Base-by-base conservation (phyloP, 2,329 filamentous ascomycete genomes). In the Aspergillus texensis region DNA sequence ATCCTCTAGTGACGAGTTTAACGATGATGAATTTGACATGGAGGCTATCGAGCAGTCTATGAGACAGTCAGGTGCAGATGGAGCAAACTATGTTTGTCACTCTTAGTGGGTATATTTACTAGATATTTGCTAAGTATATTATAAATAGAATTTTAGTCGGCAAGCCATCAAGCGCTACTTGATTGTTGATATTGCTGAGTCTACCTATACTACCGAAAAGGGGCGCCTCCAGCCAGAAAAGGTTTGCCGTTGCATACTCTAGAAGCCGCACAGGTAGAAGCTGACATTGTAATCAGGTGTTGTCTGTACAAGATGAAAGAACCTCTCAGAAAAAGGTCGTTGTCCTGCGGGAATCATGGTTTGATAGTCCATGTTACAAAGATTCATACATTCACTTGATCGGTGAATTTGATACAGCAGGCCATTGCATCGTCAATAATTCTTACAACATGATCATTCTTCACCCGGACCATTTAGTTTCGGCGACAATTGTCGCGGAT, bases 401-500 rank as follows among this genome's bases (percentile, higher is more conserved):
- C 67, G 94, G 94, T 34, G 80, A 86, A 4, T 97, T 96, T 71
- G 85, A 90, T 62, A 69, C 79, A 0, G 84, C 81, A 19, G 91
- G 92, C 1, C 88, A 89, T 74, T 96, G 94, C 74, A 80, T 96
- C 54, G 85, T 98, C 66, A 91, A 96, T 74, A 93, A 98, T 75
- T 83, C 86, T 3, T 85, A 94, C 71, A 93, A 95, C 71, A 91
- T 98, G 77, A 82, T 99, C 57, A 93, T 99, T 62, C 81, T 99
- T 16, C 94, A 99, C 73, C 95, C 95, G 0, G 95, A 99, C 73
- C 94, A 98, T 78, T 86, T 99, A 39, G 91, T 99, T 59, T 98
- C 95, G 2, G 91, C 95, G 3, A 98, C 95, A 0, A 93, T 96
- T 6, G 91, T 99, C 50, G 94, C 93, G n/a, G 95, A 99, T 77